Percentiles rank a stretch among this genome's conserved stretches.
phyloP scores from a whole-genome alignment of 2,329 filamentous ascomycete species.

The Colletotrichum tabaci region DNA sequence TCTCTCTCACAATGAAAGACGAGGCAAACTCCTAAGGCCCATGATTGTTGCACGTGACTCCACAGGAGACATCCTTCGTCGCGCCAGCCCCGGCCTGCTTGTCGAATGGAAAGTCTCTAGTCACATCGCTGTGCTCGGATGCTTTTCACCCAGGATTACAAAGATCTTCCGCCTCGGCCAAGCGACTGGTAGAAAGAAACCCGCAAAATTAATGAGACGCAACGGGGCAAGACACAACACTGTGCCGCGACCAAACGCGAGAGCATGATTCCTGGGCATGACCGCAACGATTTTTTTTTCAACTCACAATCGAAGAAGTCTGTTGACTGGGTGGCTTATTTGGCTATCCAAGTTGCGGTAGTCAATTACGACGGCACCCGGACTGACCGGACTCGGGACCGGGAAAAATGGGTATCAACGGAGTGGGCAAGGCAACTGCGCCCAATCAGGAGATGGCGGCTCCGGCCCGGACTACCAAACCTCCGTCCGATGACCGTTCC shows the following conservation, averaged over 20 bases:
- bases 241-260: constrained; percentile 38
- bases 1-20: too few relatives aligned
- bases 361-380: background rate
- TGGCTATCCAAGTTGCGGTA: background rate
- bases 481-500: background rate
- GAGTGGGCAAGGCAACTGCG: background rate
- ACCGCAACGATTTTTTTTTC: too few relatives aligned
- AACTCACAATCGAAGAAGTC: too few relatives aligned
- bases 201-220: constrained; percentile 48
- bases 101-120: too few relatives aligned
- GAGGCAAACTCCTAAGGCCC: too few relatives aligned
- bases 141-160: constrained; percentile 45
- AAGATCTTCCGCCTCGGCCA: constrained; percentile 47
- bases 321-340: background rate
- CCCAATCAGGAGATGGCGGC: background rate
- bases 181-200: constrained; percentile 49
- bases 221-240: constrained; percentile 42
- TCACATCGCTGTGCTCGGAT: too few relatives aligned
- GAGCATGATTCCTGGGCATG: too few relatives aligned
- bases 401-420: background rate
- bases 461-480: background rate
- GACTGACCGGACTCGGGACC: background rate
- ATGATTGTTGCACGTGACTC: too few relatives aligned
- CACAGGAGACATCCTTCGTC: too few relatives aligned
- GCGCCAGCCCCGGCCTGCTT: too few relatives aligned